Percentiles rank a stretch among this genome's conserved stretches.
Conservation (phyloP, 2,329 filamentous ascomycete species). For the Aspergillus carbonarius region DNA sequence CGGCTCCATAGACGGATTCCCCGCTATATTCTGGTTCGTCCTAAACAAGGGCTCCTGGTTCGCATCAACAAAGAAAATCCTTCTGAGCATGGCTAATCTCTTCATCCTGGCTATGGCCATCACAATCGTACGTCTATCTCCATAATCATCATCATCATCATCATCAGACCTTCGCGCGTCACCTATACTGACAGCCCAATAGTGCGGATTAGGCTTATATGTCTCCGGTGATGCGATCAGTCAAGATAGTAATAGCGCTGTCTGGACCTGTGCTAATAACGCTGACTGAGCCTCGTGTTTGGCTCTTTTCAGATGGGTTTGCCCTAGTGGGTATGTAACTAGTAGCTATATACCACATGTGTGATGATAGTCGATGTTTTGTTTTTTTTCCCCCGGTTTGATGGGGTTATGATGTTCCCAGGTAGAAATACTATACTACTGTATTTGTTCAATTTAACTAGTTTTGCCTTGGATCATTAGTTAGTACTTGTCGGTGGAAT, state of each 20-base stretch:
- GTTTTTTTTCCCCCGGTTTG: too few relatives aligned
- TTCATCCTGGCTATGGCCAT: conserved; percentile 38
- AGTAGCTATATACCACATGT: too few relatives aligned
- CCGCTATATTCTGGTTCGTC: conserved; percentile 48
- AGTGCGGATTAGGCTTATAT: conserved; percentile 45
- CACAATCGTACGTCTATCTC: conserved; percentile 28
- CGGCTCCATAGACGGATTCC: conserved; percentile 36
- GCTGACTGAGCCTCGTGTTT: conserved; percentile 5
- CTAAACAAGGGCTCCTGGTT: conserved; percentile 47
- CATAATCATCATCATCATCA: too few relatives aligned
- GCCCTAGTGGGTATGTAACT: not conserved
- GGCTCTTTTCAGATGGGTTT: not conserved
- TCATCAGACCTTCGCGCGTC: not conserved
- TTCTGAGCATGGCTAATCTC: conserved; percentile 45
- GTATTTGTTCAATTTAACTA: too few relatives aligned
- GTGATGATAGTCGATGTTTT: not conserved
- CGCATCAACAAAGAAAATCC: conserved; percentile 42
- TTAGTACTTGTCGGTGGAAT: too few relatives aligned
- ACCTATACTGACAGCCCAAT: conserved; percentile 5
- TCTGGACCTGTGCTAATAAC: conserved; percentile 43
- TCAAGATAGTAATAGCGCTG: conserved; percentile 31
- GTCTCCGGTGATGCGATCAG: conserved; percentile 42
- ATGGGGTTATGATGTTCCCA: not conserved
- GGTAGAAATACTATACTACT: too few relatives aligned
- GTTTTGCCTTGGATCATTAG: too few relatives aligned